Conservation (phyloP, 805 yeast genomes). For the Lachancea quebecensis region DNA sequence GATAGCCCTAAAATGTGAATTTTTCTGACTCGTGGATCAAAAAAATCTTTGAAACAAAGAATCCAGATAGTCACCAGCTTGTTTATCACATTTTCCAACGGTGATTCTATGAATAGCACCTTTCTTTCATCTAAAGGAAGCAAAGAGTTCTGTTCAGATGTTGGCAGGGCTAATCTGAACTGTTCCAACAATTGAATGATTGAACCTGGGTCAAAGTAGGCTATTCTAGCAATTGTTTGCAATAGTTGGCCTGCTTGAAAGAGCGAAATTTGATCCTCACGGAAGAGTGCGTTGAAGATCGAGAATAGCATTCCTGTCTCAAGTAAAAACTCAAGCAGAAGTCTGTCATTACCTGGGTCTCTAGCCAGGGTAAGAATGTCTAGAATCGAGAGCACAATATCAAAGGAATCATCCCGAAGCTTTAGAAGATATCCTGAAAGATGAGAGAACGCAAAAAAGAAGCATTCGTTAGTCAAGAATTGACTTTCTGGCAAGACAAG, state of each 20-base stretch:
- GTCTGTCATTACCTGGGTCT: constrained; percentile 20
- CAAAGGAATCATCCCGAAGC: constrained; percentile 67
- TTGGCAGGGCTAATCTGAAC: constrained; percentile 21
- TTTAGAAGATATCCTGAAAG: constrained; percentile 48
- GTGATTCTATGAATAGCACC: constrained; percentile 20
- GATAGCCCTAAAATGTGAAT: constrained; percentile 56
- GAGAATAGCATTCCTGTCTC: constrained; percentile 22
- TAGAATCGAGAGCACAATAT: constrained; percentile 37
- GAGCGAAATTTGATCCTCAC: constrained; percentile 26
- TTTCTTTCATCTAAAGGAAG: constrained; percentile 20
- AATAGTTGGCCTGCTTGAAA: constrained; percentile 32
- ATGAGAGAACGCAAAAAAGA: constrained; percentile 36
- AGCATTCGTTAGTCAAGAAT: constrained; percentile 24
- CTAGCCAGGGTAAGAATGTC: constrained; percentile 25
- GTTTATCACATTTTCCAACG: constrained; percentile 22
- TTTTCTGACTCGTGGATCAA: constrained; percentile 72
- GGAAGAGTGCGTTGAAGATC: constrained; percentile 26
- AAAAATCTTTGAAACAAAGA: constrained; percentile 48
- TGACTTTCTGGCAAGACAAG: constrained; percentile 39
- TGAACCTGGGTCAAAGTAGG: constrained; percentile 30
- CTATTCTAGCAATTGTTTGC: constrained; percentile 32
- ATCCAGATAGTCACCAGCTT: constrained; percentile 34
- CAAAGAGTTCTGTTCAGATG: constrained; percentile 14
- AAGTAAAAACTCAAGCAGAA: constrained; percentile 21
- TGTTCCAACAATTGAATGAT: constrained; percentile 27